Evolutionary conservation across 2,329 filamentous ascomycete species (phyloP).

Genomic region (Cadophora gregata): DNA sequence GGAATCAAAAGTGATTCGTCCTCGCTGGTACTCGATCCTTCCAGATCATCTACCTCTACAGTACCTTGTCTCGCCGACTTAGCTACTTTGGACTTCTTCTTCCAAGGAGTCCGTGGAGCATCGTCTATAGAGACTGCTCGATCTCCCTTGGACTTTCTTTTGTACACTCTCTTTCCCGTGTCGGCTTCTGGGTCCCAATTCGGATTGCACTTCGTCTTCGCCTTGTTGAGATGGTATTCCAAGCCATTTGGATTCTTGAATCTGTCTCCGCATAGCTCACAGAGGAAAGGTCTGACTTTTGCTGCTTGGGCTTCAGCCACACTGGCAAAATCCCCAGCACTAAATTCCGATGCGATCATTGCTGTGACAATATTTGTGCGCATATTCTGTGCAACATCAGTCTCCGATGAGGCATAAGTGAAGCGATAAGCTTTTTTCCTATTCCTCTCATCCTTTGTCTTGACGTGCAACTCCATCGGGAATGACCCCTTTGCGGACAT

Average conservation of each 20-base stretch:
- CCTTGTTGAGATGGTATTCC: conserved; percentile 43
- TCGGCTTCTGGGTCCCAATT: conserved; percentile 30
- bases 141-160: conserved; percentile 20
- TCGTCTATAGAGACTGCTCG: not conserved
- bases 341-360: conserved; percentile 26
- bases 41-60: not conserved
- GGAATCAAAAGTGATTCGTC: conserved; percentile 8
- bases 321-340: conserved; percentile 24
- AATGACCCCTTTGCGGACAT: conserved; percentile 39
- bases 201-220: conserved; percentile 44
- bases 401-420: conserved; percentile 28
- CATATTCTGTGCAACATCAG: conserved; percentile 37
- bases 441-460: conserved; percentile 24
- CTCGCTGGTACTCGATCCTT: not conserved
- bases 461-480: conserved; percentile 42
- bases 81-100: conserved; percentile 4
- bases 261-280: conserved; percentile 38
- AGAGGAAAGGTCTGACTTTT: conserved; percentile 40
- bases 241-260: conserved; percentile 45
- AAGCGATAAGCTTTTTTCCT: conserved; percentile 37
- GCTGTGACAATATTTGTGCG: conserved; percentile 40
- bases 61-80: not conserved
- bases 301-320: conserved; percentile 29
- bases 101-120: not conserved
- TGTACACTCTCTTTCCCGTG: conserved; percentile 19